phyloP scores from a whole-genome alignment of 139 green algal species.

The Nannochloris sp. region DNA sequence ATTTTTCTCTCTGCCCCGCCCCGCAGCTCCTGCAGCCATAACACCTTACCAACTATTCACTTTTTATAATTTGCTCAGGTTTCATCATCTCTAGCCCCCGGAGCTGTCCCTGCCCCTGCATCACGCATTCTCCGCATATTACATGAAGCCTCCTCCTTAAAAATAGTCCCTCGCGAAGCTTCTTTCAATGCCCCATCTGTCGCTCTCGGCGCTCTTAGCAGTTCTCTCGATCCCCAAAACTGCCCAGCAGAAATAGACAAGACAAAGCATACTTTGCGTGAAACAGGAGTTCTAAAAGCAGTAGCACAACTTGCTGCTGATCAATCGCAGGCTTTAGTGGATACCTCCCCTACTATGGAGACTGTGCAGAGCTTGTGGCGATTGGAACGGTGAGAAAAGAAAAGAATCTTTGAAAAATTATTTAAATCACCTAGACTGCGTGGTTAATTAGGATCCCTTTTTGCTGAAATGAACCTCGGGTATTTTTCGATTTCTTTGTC shows the following conservation, averaged over 20 bases:
- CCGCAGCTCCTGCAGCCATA: background rate
- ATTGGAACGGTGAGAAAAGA: constrained; percentile 18
- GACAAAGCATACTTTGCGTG: constrained; percentile 19
- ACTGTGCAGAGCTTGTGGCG: constrained; percentile 27
- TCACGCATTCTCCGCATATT: background rate
- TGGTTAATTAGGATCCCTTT: no score
- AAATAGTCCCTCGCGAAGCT: constrained; percentile 12
- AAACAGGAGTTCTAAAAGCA: constrained; percentile 16
- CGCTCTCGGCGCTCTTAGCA: constrained; percentile 10
- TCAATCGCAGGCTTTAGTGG: background rate
- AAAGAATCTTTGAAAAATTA: background rate
- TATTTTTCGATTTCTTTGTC: no score
- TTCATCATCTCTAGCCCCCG: background rate
- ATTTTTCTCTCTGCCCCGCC: background rate
- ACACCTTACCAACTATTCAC: no score
- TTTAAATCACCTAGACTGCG: no score
- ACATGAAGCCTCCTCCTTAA: background rate
- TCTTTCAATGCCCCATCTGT: constrained; percentile 1
- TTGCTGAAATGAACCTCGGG: no score
- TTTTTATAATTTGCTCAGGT: no score
- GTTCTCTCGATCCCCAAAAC: constrained; percentile 6
- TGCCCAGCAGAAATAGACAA: background rate
- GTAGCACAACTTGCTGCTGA: constrained; percentile 12
- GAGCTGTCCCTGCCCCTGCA: background rate
- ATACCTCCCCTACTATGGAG: constrained; percentile 16